Evolutionary conservation across 805 yeast genomes (phyloP).

Genomic region (Tetrapisispora namnaoensis): DNA sequence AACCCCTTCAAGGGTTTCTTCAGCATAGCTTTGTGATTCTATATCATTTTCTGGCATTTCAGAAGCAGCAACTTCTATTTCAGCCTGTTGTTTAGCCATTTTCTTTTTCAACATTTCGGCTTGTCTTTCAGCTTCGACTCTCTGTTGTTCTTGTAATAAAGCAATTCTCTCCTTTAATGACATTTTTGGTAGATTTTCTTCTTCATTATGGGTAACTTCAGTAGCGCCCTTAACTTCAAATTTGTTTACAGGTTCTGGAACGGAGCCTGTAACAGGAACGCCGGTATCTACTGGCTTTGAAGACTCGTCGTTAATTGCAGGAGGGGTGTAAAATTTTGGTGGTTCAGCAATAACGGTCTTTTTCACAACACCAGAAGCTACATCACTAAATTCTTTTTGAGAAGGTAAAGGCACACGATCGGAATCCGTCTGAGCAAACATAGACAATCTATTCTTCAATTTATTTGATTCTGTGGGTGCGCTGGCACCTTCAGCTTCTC

Average conservation of each 20-base stretch:
- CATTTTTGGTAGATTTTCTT: slow-evolving; percentile 60
- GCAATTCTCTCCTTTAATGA: slow-evolving; percentile 84
- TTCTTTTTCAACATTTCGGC: slow-evolving; percentile 46
- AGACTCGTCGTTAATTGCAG: slow-evolving; percentile 6
- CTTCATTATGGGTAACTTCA: slow-evolving; percentile 28
- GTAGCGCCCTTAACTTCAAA: slow-evolving; percentile 13
- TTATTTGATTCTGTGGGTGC: slow-evolving; percentile 1
- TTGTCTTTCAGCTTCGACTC: slow-evolving; percentile 67
- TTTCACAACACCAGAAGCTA: slow-evolving; percentile 26
- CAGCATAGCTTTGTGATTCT: background rate
- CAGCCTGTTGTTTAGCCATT: slow-evolving; percentile 32
- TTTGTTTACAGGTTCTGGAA: slow-evolving; percentile 16
- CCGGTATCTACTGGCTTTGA: background rate
- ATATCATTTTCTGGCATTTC: background rate
- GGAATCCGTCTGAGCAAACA: slow-evolving; percentile 36
- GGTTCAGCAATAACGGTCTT: slow-evolving; percentile 50
- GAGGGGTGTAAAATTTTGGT: slow-evolving; percentile 47
- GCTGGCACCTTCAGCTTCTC: background rate
- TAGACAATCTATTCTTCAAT: slow-evolving; percentile 39
- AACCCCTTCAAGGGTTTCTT: background rate
- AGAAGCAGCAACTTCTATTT: background rate
- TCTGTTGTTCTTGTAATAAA: slow-evolving; percentile 68
- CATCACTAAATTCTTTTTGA: slow-evolving; percentile 34
- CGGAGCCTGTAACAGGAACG: slow-evolving; percentile 9
- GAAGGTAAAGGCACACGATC: slow-evolving; percentile 42